Evolutionary conservation across 2,329 filamentous ascomycete genomes (phyloP), one percentile per base, ranked within the genome.

Genomic region (Fusarium brachygibbosum): DNA sequence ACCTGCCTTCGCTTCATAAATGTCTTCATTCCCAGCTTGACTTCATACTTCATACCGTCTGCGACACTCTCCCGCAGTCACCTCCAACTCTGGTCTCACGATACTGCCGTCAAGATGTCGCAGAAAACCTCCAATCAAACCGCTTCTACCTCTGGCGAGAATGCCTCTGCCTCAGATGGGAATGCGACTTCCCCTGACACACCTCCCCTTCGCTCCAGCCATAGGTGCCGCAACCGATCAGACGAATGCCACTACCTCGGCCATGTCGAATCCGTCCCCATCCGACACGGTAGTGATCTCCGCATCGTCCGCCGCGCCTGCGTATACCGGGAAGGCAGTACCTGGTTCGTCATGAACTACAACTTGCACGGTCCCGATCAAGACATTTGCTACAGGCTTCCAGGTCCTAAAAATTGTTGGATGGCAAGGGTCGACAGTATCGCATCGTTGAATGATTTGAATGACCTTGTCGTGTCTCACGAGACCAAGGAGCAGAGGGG

Each of bases 331-430:
- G 7, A 13, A 2, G 11, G 13, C 2, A 4, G 19, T 19, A 14
- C 0, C 2, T 45, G 46, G 31, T 9, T 3, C 4, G 17, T 28
- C 7, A 3, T 3, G 10, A 50, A 28, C 34, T 7, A 1, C 8
- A 50, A 50, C 3, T 8, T 3, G 1, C 1, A 6, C 8, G 32
- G 32, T 1, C 23, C 32, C 2, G 2, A 23, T 1, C 2, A 4
- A 4, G 13, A 50, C 4, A 19, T 50, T n/a, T 50, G 32, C 32
- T 50, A 37, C 23, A 37, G 6, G 3, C 11, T 50, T 14, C 23
- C 23, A 3, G 32, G 46, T 11, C 13, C 12, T 5, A 19, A 35
- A 1, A 19, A 38, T 1, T 16, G 11, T 3, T 50, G 46, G 46
- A 37, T 50, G 8, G 46, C 46, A 5, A 17, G 1, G 0, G 14